Base-by-base conservation (phyloP, 345 rosid genomes). In the Brassica incana region DNA sequence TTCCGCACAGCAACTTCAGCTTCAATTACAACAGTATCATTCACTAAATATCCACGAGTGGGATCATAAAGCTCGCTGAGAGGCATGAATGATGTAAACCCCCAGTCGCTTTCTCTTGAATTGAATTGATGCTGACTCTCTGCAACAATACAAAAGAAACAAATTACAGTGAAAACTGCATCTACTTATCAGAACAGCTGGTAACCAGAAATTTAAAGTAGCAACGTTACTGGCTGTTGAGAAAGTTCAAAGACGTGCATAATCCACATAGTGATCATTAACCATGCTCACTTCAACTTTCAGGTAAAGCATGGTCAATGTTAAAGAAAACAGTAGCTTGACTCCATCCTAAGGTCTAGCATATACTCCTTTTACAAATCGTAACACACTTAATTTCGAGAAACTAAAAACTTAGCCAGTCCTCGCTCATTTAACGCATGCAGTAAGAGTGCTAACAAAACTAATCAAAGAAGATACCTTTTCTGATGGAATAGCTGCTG, bases 41-140 rank as follows among this genome's bases (percentile, higher is more conserved):
- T 88, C 71, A 84, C 86, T 81, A 91, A 78, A 87, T 87, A 92
- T 60, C 98, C 99, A 77, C 93, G 92, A 52, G 33, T 72, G 14
- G 94, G 94, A 67, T 91, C 98, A 89, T 95, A 92, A 38, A 95
- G 90, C 35, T 95, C 99, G 25, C 94, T 76, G 18, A 95, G 98
- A 73, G 94, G 91, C 97, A 92, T 92, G 81, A 95, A 95, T 70
- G 97, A 88, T 75, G 99, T 95, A 84, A 95, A 95, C 35, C 99
- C 99, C 99, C 99, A 95, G 71, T 95, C 99, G 67, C 98, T 92
- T 87, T 95, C 99, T 80, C 99, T 86, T 79, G 91, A 90, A 84
- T 87, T 92, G 84, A 95, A 95, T 77, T 91, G 99, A 83, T 95
- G 99, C 64, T 92, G 98, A 7, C 98, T 95, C 69, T 92, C 99